Percentiles rank a stretch among this genome's conserved stretches.
phyloP scores from a whole-genome alignment of 768 basidiomycete species.

The Calocybe indica region DNA sequence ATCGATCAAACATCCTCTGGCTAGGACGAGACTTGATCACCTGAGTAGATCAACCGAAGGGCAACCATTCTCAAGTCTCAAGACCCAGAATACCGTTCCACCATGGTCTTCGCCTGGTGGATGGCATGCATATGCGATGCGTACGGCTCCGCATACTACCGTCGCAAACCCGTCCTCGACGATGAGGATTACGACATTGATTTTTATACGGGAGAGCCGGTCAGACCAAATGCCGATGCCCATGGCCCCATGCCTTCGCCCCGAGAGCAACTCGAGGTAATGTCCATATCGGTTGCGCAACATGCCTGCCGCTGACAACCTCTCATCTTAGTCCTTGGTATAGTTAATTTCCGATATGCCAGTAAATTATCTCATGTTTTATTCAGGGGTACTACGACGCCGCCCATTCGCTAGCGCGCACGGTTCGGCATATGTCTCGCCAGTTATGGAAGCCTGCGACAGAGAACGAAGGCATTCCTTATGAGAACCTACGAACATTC shows the following conservation, averaged over 20 bases:
- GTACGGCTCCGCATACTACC: slow-evolving; percentile 77
- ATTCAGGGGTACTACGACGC: slow-evolving; percentile 78
- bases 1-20: slow-evolving; percentile 6
- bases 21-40: background rate
- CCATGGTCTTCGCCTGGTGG: slow-evolving; percentile 94
- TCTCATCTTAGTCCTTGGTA: background rate
- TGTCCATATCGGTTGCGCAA: slow-evolving; percentile 4
- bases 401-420: slow-evolving; percentile 76
- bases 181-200: slow-evolving; percentile 90
- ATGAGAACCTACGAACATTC: slow-evolving; percentile 54
- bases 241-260: slow-evolving; percentile 50
- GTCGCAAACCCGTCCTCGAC: slow-evolving; percentile 79
- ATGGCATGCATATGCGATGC: slow-evolving; percentile 85
- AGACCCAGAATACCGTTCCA: slow-evolving; percentile 71
- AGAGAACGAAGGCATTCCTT: slow-evolving; percentile 71
- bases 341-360: background rate
- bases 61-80: slow-evolving; percentile 58
- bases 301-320: background rate
- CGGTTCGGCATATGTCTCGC: slow-evolving; percentile 75
- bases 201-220: slow-evolving; percentile 73
- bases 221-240: slow-evolving; percentile 41
- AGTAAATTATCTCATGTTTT: slow-evolving; percentile 9
- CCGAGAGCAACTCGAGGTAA: slow-evolving; percentile 71
- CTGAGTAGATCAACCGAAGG: slow-evolving; percentile 73
- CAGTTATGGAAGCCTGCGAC: slow-evolving; percentile 77